These are phyloP conservation scores for Penicillium sclerotigenum DNA, from an alignment of 2,329 filamentous ascomycete species.

Conservation along the genomic window DNA sequence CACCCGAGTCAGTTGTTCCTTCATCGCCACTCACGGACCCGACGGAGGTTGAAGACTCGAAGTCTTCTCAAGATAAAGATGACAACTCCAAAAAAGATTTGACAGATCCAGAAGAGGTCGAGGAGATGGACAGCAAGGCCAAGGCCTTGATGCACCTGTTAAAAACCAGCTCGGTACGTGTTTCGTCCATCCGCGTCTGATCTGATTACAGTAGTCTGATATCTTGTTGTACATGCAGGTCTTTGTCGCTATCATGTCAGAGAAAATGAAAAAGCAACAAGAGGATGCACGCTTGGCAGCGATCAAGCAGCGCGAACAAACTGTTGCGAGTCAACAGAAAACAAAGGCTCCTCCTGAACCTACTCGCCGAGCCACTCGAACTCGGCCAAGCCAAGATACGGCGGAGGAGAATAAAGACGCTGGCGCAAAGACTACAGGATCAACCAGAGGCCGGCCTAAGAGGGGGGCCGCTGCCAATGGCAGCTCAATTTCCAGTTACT, in stretches of 20 bases:
- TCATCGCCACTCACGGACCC: slow-evolving; percentile 29
- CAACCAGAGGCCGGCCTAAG: slow-evolving; percentile 30
- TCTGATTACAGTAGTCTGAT: background rate
- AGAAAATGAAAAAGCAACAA: slow-evolving; percentile 50
- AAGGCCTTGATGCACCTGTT: slow-evolving; percentile 46
- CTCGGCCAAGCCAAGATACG: slow-evolving; percentile 19
- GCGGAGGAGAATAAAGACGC: slow-evolving; percentile 18
- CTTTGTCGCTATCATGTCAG: slow-evolving; percentile 50
- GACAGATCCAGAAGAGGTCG: slow-evolving; percentile 29
- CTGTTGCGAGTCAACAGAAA: slow-evolving; percentile 27
- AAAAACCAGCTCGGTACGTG: slow-evolving; percentile 45
- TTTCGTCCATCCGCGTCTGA: background rate
- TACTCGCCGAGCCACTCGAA: slow-evolving; percentile 35
- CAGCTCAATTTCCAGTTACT: slow-evolving; percentile 57
- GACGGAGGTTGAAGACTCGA: slow-evolving; percentile 14
- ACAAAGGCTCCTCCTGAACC: slow-evolving; percentile 22
- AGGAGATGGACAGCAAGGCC: slow-evolving; percentile 45
- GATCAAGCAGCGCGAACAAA: slow-evolving; percentile 29
- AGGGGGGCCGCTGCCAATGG: slow-evolving; percentile 25
- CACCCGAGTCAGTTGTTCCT: slow-evolving; percentile 30
- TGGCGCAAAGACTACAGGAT: slow-evolving; percentile 21
- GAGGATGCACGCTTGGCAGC: slow-evolving; percentile 42
- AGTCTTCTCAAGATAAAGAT: slow-evolving; percentile 7
- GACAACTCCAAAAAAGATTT: slow-evolving; percentile 22
- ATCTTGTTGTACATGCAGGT: slow-evolving; percentile 30